Conservation (phyloP, 805 yeast species). For the Ogataea methanolica region DNA sequence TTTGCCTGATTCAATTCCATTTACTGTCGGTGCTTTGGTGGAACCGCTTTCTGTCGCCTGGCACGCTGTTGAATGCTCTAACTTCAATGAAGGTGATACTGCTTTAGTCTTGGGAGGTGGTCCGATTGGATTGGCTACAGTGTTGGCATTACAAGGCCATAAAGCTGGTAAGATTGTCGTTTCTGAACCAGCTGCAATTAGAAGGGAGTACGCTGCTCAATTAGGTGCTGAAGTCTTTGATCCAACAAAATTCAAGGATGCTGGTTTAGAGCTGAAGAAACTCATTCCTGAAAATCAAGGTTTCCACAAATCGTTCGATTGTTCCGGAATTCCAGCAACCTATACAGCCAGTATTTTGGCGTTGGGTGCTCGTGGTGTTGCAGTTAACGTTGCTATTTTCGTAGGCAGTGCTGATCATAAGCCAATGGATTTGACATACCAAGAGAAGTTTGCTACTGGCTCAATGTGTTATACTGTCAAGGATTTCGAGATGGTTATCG, state of each 20-base stretch:
- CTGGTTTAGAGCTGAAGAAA: constrained; percentile 33
- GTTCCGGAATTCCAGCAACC: constrained; percentile 52
- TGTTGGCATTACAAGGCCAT: constrained; percentile 47
- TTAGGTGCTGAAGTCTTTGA: constrained; percentile 46
- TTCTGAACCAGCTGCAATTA: constrained; percentile 54
- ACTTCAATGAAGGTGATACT: constrained; percentile 37
- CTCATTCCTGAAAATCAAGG: constrained; percentile 41
- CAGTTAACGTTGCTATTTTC: constrained; percentile 67
- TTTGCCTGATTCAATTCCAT: constrained; percentile 25
- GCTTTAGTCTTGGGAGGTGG: constrained; percentile 55
- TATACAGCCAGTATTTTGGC: constrained; percentile 47
- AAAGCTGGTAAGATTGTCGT: constrained; percentile 45
- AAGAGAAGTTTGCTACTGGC: constrained; percentile 53
- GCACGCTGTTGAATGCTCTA: constrained; percentile 51
- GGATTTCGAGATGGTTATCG: constrained; percentile 55
- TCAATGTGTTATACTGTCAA: constrained; percentile 55
- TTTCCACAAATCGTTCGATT: constrained; percentile 46
- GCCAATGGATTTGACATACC: constrained; percentile 52
- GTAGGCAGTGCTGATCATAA: constrained; percentile 43
- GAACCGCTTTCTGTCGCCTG: constrained; percentile 59
- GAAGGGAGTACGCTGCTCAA: constrained; percentile 52
- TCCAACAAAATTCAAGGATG: constrained; percentile 39
- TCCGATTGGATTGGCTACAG: constrained; percentile 54
- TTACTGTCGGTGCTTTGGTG: constrained; percentile 42
- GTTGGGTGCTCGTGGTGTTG: constrained; percentile 47